These are phyloP conservation scores for Cutaneotrichosporon cutaneum DNA, from an alignment of 1,284 basidiomycete genomes.

Conservation along the genomic window DNA sequence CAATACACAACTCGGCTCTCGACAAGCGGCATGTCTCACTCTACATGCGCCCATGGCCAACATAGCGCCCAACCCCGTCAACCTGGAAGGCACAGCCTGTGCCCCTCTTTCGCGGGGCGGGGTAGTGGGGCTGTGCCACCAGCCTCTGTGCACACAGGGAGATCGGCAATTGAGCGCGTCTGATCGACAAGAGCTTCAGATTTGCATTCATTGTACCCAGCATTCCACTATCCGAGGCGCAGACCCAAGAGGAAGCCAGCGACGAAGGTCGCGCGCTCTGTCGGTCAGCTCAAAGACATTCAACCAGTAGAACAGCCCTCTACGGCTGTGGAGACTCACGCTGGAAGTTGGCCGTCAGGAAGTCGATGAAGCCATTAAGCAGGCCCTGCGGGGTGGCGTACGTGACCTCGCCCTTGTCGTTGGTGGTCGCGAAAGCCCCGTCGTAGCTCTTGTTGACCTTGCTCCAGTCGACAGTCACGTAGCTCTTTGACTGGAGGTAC, in stretches of 20 bases:
- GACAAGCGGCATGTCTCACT: too few relatives aligned
- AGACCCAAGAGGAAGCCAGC: conserved; percentile 57
- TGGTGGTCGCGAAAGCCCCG: conserved; percentile 65
- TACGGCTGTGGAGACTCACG: conserved; percentile 45
- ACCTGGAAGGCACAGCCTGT: too few relatives aligned
- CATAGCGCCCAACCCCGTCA: too few relatives aligned
- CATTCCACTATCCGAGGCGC: conserved; percentile 52
- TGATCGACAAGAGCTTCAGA: neutral
- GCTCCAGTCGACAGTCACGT: conserved; percentile 80
- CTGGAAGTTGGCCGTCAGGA: conserved; percentile 91
- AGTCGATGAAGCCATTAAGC: conserved; percentile 73
- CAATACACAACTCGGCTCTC: too few relatives aligned
- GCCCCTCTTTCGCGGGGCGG: too few relatives aligned
- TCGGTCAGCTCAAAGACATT: neutral
- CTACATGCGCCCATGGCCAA: too few relatives aligned
- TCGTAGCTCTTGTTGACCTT: conserved; percentile 63
- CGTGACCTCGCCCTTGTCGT: conserved; percentile 58
- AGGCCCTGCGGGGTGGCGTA: conserved; percentile 66
- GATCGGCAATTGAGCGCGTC: neutral
- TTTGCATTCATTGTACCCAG: neutral
- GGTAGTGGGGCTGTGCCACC: too few relatives aligned
- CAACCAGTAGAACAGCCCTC: neutral
- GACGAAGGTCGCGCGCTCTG: conserved; percentile 57
- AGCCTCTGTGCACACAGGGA: neutral
- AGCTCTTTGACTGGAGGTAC: conserved; percentile 70